Evolutionary conservation across 495 filamentous ascomycete genomes (phyloP).

Genomic region (Tuber indicum): DNA sequence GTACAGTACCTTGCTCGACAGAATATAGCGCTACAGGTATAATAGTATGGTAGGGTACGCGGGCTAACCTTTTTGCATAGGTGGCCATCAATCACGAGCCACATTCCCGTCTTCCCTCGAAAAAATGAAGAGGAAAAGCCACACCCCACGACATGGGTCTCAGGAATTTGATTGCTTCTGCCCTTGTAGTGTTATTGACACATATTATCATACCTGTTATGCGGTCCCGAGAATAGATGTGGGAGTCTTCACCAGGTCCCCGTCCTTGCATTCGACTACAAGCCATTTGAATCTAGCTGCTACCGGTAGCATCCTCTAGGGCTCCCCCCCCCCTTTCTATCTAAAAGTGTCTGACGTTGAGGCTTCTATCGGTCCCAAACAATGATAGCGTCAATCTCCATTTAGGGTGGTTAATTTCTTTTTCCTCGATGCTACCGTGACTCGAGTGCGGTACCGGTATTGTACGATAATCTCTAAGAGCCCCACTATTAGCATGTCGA

Average conservation of each 20-base stretch:
- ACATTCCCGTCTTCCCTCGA: neutral
- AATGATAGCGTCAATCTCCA: neutral
- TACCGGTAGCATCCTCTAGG: neutral
- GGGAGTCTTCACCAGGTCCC: neutral
- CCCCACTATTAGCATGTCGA: neutral
- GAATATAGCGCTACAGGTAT: neutral
- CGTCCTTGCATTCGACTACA: neutral
- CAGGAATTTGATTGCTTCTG: neutral
- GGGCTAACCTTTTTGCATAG: neutral
- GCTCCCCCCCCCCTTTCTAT: neutral
- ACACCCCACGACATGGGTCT: neutral
- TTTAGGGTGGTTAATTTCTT: neutral
- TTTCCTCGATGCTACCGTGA: neutral
- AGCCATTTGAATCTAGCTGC: neutral
- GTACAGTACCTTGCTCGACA: neutral
- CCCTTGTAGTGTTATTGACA: neutral
- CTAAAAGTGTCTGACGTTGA: neutral
- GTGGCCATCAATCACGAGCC: conserved; percentile 1
- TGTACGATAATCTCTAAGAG: neutral
- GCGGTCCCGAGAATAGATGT: neutral
- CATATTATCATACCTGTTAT: neutral
- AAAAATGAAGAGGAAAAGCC: neutral
- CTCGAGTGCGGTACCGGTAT: neutral
- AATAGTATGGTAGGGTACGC: neutral
- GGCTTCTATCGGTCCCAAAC: neutral